phyloP scores from a whole-genome alignment of 2,329 filamentous ascomycete species.

The Madurella mycetomatis region DNA sequence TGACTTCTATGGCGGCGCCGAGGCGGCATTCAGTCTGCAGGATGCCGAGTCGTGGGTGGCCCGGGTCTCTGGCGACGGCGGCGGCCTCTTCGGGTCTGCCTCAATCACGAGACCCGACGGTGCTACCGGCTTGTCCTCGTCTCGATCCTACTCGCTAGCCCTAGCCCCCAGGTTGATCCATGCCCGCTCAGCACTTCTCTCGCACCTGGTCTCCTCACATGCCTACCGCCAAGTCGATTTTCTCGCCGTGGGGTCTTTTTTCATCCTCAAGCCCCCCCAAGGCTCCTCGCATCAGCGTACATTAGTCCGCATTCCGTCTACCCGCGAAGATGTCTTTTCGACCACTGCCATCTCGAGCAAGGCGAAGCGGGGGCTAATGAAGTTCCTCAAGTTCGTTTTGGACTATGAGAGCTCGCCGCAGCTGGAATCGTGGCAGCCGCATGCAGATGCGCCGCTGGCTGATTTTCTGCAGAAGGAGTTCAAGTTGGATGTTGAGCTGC shows the following conservation, averaged over 20 bases:
- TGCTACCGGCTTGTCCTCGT: slow-evolving; percentile 48
- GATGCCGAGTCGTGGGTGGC: slow-evolving; percentile 74
- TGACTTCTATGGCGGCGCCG: slow-evolving; percentile 79
- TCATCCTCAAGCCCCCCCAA: slow-evolving; percentile 55
- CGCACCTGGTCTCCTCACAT: slow-evolving; percentile 79
- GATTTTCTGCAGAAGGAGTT: slow-evolving; percentile 59
- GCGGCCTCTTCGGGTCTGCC: slow-evolving; percentile 34
- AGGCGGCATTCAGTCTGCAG: slow-evolving; percentile 79
- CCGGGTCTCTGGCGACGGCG: slow-evolving; percentile 29
- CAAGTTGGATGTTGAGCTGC: slow-evolving; percentile 63
- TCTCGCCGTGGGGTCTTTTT: slow-evolving; percentile 88
- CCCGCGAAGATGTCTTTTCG: slow-evolving; percentile 86
- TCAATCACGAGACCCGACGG: slow-evolving; percentile 35
- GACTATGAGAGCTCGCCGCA: slow-evolving; percentile 59
- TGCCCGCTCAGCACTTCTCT: slow-evolving; percentile 71
- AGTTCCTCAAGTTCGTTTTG: slow-evolving; percentile 83
- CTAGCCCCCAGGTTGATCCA: slow-evolving; percentile 86
- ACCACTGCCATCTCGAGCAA: slow-evolving; percentile 70
- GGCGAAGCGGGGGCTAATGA: slow-evolving; percentile 84
- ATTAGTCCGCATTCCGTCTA: slow-evolving; percentile 74
- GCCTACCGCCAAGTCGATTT: slow-evolving; percentile 90
- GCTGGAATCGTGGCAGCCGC: slow-evolving; percentile 53
- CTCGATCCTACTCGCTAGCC: slow-evolving; percentile 76
- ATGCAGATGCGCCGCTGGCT: slow-evolving; percentile 51
- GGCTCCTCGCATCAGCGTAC: slow-evolving; percentile 29